phyloP scores from a whole-genome alignment of 352 stramenopile species.

The Globisporangium paroecandrum region DNA sequence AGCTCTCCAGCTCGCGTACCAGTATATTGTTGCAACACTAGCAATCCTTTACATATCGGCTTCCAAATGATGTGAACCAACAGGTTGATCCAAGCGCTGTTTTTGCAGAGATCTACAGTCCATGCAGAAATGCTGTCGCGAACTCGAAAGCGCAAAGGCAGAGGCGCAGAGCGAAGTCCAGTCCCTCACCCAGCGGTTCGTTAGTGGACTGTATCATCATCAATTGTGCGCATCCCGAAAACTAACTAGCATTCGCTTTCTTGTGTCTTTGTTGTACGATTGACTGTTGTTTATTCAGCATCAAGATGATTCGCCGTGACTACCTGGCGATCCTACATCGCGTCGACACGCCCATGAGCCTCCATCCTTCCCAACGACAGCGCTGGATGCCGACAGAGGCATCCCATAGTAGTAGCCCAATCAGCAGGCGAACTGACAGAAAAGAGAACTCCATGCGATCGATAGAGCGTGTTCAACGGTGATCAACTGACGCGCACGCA shows the following conservation, averaged over 20 bases:
- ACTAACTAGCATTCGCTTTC: not conserved
- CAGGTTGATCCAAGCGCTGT: not conserved
- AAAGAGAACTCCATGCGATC: not conserved
- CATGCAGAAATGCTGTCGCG: slow-evolving; percentile 31
- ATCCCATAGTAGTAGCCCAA: no score
- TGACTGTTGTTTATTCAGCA: slow-evolving; percentile 12
- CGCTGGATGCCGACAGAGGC: not conserved
- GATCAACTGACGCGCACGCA: not conserved
- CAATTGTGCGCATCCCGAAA: no score
- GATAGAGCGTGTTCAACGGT: not conserved
- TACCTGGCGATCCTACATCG: slow-evolving; percentile 35
- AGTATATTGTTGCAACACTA: slow-evolving; percentile 14
- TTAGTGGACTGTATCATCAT: not conserved
- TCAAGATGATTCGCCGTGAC: slow-evolving; percentile 36
- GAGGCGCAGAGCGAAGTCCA: slow-evolving; percentile 36
- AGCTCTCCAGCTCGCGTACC: slow-evolving; percentile 25
- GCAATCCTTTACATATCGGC: not conserved
- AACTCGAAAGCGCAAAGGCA: slow-evolving; percentile 31
- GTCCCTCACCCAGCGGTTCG: slow-evolving; percentile 32
- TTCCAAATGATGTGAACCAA: not conserved
- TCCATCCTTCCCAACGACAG: not conserved
- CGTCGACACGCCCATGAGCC: slow-evolving; percentile 21
- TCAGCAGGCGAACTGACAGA: not conserved
- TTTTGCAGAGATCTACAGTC: slow-evolving; percentile 30
- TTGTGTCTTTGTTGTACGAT: no score